A percentile compares a stretch with the other conserved stretches of the same genome.
Evolutionary conservation across 2,329 filamentous ascomycete genomes (phyloP).

Genomic region (Thielaviopsis ethacetica): DNA sequence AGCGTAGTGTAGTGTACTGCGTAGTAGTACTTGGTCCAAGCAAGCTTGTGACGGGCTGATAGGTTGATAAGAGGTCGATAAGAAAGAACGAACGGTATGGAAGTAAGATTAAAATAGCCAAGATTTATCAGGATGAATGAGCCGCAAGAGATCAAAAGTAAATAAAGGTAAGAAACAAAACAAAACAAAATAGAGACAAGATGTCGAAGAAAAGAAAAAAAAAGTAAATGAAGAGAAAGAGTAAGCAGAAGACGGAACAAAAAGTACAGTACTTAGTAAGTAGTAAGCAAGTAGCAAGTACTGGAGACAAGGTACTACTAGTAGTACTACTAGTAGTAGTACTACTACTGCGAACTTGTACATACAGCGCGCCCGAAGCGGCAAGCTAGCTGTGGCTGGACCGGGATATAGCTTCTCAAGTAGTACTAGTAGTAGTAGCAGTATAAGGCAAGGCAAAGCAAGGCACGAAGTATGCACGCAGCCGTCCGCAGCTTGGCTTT

Average conservation of each 20-base stretch:
- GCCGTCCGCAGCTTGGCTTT: neutral
- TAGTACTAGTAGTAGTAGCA: neutral
- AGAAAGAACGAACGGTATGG: neutral
- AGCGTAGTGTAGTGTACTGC: neutral
- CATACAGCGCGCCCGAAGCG: neutral
- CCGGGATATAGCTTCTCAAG: neutral
- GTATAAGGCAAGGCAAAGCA: neutral
- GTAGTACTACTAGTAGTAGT: too few relatives aligned
- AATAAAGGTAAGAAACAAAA: neutral
- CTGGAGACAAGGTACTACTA: neutral
- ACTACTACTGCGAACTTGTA: too few relatives aligned
- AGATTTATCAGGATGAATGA: too few relatives aligned
- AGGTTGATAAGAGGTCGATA: neutral
- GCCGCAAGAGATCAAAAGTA: neutral
- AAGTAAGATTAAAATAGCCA: neutral
- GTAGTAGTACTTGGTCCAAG: neutral
- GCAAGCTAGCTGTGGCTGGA: too few relatives aligned
- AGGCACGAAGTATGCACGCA: neutral
- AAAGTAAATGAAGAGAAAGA: too few relatives aligned
- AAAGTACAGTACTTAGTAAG: too few relatives aligned
- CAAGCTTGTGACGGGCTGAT: neutral
- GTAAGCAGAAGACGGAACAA: too few relatives aligned
- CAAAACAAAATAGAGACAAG: neutral
- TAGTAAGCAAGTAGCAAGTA: too few relatives aligned
- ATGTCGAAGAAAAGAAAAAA: too few relatives aligned